Conservation (phyloP, 768 basidiomycete species). For the Tulasnella sp. region DNA sequence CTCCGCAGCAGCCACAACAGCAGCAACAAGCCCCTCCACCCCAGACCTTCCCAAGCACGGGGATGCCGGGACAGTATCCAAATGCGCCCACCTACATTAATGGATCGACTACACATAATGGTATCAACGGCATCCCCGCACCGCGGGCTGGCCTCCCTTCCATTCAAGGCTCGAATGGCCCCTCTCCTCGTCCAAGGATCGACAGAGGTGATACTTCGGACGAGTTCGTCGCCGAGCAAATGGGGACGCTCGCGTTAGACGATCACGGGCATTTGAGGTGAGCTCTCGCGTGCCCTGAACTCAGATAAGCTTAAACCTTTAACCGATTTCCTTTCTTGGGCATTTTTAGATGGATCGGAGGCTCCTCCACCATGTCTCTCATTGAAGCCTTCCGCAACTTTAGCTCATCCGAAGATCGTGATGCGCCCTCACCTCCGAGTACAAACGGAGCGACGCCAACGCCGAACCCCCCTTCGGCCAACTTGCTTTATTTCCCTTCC, state of each 20-base stretch:
- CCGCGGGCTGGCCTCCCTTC: not conserved
- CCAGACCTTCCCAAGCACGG: not conserved
- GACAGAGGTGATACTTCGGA: constrained; percentile 50
- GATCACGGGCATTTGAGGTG: constrained; percentile 80
- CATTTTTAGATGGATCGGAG: constrained; percentile 65
- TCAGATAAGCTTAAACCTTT: not conserved
- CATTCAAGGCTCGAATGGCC: not conserved
- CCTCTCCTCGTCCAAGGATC: not conserved
- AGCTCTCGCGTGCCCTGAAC: not conserved
- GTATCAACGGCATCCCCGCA: not conserved
- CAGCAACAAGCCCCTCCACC: not conserved
- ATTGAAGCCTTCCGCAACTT: constrained; percentile 74
- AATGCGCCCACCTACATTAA: not conserved
- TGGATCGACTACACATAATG: not conserved
- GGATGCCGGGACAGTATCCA: constrained; percentile 44
- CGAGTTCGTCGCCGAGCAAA: constrained; percentile 62
- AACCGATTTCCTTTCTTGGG: not conserved
- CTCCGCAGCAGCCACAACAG: not conserved
- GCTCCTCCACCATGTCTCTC: constrained; percentile 87
- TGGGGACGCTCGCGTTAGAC: constrained; percentile 83
- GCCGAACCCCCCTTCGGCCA: constrained; percentile 54
- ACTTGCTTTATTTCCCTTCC: constrained; percentile 84
- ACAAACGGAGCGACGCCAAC: constrained; percentile 13
- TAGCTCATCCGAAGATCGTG: constrained; percentile 46
- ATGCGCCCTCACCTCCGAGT: constrained; percentile 21